phyloP scores from a whole-genome alignment of 257 asterid species.

The Solanum gracilifrons region DNA sequence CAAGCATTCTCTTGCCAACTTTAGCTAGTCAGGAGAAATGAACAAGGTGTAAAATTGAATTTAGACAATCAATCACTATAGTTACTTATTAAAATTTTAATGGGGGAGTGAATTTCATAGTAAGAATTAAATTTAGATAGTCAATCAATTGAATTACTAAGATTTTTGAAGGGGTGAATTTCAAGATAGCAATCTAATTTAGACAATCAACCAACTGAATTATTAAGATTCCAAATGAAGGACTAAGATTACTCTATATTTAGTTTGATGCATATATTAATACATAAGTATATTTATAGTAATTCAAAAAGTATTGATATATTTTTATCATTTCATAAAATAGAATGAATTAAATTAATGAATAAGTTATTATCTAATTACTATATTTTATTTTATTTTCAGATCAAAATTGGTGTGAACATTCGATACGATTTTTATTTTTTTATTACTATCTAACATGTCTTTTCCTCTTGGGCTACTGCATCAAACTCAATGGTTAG shows the following conservation, averaged over 20 bases:
- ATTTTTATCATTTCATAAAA: neutral
- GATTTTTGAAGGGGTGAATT: accelerated
- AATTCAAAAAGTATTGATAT: neutral
- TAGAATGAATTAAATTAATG: neutral
- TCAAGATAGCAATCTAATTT: neutral
- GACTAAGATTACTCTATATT: neutral
- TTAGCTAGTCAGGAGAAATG: neutral
- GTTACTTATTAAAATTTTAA: neutral
- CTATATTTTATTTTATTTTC: neutral
- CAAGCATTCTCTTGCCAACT: neutral
- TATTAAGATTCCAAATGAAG: neutral
- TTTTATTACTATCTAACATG: neutral
- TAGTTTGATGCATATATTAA: neutral
- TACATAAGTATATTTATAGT: neutral
- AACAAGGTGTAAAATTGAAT: neutral
- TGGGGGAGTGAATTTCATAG: neutral
- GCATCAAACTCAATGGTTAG: neutral
- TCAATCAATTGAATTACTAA: neutral
- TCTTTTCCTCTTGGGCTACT: neutral
- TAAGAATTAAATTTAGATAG: neutral
- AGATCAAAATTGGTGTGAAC: neutral
- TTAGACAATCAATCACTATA: neutral
- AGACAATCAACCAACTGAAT: neutral
- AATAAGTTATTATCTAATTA: neutral
- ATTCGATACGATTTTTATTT: neutral